Evolutionary conservation across 192 early-diverging fungal species (phyloP).

Genomic region (Radiomyces spectabilis): DNA sequence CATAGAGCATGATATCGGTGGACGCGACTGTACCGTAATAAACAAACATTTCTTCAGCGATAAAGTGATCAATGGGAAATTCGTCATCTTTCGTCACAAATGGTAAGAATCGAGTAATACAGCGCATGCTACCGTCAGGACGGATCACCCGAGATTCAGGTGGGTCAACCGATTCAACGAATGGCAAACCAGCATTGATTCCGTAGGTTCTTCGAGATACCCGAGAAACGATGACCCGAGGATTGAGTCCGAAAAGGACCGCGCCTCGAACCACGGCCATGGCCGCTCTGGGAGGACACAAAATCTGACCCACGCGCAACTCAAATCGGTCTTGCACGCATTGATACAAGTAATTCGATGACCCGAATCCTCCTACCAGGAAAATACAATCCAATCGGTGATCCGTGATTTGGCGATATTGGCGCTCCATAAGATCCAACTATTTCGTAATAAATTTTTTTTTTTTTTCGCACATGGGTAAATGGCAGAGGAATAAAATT

Average conservation of each 20-base stretch:
- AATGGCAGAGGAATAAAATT: too few species aligned
- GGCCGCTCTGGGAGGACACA: constrained; percentile 32
- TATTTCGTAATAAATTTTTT: constrained; percentile 15
- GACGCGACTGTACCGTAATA: constrained; percentile 22
- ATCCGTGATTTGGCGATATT: constrained; percentile 25
- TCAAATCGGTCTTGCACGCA: constrained; percentile 32
- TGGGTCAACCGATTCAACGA: constrained; percentile 31
- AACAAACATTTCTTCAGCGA: constrained; percentile 31
- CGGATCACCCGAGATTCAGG: constrained; percentile 28
- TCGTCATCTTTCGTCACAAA: constrained; percentile 24
- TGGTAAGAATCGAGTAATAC: constrained; percentile 19
- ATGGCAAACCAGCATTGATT: constrained; percentile 40
- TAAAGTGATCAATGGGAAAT: constrained; percentile 42
- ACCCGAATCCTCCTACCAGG: constrained; percentile 47
- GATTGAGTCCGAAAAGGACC: constrained; percentile 39
- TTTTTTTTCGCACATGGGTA: background rate
- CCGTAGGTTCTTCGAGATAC: constrained; percentile 40
- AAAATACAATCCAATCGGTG: constrained; percentile 37
- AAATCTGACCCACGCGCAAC: constrained; percentile 28
- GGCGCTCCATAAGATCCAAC: constrained; percentile 33
- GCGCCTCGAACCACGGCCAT: constrained; percentile 49
- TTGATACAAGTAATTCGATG: constrained; percentile 37
- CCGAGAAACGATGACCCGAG: constrained; percentile 31
- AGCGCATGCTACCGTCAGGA: constrained; percentile 36
- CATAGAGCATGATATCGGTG: constrained; percentile 25